These are phyloP conservation scores for Fagus crenata DNA, from an alignment of 306 rosid genomes.

Conservation along the genomic window DNA sequence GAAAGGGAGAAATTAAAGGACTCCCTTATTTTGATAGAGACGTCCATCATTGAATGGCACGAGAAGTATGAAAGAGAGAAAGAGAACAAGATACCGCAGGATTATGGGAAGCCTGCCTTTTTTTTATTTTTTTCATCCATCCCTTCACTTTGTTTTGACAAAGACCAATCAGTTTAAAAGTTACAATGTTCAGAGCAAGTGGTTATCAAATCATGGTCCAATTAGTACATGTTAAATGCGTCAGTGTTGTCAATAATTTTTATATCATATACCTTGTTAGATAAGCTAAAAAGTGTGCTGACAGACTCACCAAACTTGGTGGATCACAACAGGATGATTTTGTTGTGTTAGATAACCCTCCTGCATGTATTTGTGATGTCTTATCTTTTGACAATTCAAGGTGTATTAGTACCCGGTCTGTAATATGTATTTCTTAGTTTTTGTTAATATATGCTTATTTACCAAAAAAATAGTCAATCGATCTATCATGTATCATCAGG, in stretches of 20 bases:
- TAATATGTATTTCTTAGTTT: too few relatives aligned
- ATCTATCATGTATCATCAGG: neutral
- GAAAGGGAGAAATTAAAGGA: conserved; percentile 13
- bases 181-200: conserved; percentile 8
- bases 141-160: conserved; percentile 35
- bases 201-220: conserved; percentile 21
- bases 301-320: too few relatives aligned
- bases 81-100: conserved; percentile 27
- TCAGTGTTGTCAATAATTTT: neutral
- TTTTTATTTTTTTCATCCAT: neutral
- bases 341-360: too few relatives aligned
- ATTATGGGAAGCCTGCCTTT: conserved; percentile 24
- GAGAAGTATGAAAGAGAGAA: neutral
- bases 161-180: conserved; percentile 37
- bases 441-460: too few relatives aligned
- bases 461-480: neutral
- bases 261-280: neutral
- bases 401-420: too few relatives aligned
- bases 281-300: too few relatives aligned
- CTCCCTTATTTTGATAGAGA: conserved; percentile 24
- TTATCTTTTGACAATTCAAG: too few relatives aligned
- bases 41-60: neutral
- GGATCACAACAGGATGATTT: too few relatives aligned
- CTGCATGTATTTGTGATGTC: too few relatives aligned
- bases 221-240: neutral